These are phyloP conservation scores for Hordeum marinum DNA, from an alignment of 176 grass and related monocot genomes.

Conservation along the genomic window DNA sequence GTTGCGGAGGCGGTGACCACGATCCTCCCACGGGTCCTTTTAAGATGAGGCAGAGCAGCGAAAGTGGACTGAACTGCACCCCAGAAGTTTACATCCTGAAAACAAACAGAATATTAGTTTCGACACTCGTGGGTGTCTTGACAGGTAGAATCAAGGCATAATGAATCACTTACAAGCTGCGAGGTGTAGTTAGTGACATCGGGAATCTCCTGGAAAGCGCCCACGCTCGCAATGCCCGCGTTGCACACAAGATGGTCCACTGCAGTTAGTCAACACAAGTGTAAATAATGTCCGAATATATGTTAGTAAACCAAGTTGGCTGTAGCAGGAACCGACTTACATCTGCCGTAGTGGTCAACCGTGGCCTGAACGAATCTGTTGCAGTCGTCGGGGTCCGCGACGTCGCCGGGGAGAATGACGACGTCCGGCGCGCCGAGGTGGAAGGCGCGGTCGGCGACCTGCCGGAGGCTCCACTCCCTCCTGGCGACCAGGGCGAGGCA, in stretches of 20 bases:
- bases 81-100: constrained; percentile 77
- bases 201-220: constrained; percentile 56
- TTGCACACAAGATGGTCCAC: constrained; percentile 77
- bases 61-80: constrained; percentile 59
- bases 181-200: constrained; percentile 44
- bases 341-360: constrained; percentile 34
- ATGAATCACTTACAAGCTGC: constrained; percentile 30
- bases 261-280: neutral
- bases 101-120: neutral
- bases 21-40: constrained; percentile 48
- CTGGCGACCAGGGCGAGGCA: constrained; percentile 53
- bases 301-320: neutral
- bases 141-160: neutral
- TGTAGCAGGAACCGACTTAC: neutral
- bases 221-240: constrained; percentile 36
- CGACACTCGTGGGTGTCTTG: too few species aligned
- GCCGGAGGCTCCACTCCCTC: constrained; percentile 43
- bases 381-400: constrained; percentile 39
- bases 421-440: constrained; percentile 46
- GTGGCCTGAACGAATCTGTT: constrained; percentile 34
- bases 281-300: neutral
- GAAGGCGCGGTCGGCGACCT: constrained; percentile 37
- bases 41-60: constrained; percentile 53
- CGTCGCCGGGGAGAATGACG: constrained; percentile 38
- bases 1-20: constrained; percentile 51